Percentiles rank a stretch among this genome's conserved stretches.
Evolutionary conservation across 192 early-diverging fungal genomes (phyloP).

Genomic region (Funneliformis geosporum): DNA sequence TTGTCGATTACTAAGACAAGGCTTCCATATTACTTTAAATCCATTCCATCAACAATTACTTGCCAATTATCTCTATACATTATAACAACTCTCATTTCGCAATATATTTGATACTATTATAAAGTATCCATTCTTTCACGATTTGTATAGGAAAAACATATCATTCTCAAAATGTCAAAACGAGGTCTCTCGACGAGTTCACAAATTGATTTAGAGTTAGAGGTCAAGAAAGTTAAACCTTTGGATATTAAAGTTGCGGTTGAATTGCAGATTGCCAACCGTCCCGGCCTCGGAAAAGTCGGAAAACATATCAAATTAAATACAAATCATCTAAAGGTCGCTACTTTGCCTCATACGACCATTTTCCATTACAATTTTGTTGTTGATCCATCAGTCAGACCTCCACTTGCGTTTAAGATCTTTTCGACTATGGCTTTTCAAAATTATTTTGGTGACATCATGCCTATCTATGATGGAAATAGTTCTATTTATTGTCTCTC

Average conservation of each 20-base stretch:
- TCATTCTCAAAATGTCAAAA: background rate
- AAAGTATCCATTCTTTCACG: too few species aligned
- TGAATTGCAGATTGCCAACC: background rate
- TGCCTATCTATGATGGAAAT: conserved; percentile 16
- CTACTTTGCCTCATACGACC: background rate
- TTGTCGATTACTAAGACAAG: too few species aligned
- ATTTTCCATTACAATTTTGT: conserved; percentile 24
- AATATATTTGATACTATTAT: too few species aligned
- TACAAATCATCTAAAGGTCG: conserved; percentile 1
- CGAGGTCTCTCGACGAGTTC: background rate
- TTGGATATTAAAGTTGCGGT: background rate
- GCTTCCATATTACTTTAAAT: too few species aligned
- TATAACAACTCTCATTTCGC: too few species aligned
- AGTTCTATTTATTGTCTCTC: background rate
- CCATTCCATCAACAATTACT: too few species aligned
- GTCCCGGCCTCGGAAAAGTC: background rate
- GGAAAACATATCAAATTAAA: conserved; percentile 3
- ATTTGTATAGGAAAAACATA: background rate
- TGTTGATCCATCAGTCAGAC: background rate
- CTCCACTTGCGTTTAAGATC: background rate
- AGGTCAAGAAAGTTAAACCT: background rate
- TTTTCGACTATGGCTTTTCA: conserved; percentile 10
- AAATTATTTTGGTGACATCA: background rate
- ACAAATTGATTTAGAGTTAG: background rate
- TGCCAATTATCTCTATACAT: too few species aligned